These are phyloP conservation scores for Penicillium sp. DNA, from an alignment of 2,329 filamentous ascomycete genomes.

Conservation along the genomic window DNA sequence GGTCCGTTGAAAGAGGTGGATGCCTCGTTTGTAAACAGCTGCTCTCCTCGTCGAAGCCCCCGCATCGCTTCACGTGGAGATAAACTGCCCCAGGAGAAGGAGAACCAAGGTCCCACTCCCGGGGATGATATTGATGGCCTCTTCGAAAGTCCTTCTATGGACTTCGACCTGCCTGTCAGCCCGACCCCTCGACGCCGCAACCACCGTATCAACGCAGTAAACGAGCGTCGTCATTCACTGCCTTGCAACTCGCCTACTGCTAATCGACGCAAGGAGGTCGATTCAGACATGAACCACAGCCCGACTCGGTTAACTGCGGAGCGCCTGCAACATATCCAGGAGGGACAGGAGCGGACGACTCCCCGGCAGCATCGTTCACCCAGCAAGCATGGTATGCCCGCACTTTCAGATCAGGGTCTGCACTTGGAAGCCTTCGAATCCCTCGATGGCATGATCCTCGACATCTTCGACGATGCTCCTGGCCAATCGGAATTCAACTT, in stretches of 20 bases:
- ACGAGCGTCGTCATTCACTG: constrained; percentile 36
- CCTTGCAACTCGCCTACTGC: constrained; percentile 36
- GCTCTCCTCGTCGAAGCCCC: constrained; percentile 44
- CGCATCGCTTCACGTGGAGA: constrained; percentile 34
- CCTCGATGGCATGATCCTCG: constrained; percentile 36
- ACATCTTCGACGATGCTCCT: constrained; percentile 38
- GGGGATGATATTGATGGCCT: constrained; percentile 58
- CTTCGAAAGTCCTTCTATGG: constrained; percentile 57
- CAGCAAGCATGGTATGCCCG: constrained; percentile 23
- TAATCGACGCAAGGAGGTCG: constrained; percentile 21
- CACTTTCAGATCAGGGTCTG: constrained; percentile 24
- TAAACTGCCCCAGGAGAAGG: constrained; percentile 51
- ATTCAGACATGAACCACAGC: constrained; percentile 13
- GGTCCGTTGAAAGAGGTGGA: constrained; percentile 36
- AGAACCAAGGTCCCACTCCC: constrained; percentile 49
- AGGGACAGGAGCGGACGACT: constrained; percentile 20
- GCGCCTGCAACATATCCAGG: constrained; percentile 34
- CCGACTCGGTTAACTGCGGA: constrained; percentile 33
- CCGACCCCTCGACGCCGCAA: constrained; percentile 51
- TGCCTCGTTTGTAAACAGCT: constrained; percentile 42
- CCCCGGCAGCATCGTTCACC: constrained; percentile 24
- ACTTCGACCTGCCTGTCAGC: constrained; percentile 54
- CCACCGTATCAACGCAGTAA: constrained; percentile 40
- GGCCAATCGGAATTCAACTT: constrained; percentile 28
- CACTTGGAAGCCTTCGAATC: constrained; percentile 26